Evolutionary conservation across 495 filamentous ascomycete species (phyloP).

Genomic region (Hapsidospora chrysogenum): DNA sequence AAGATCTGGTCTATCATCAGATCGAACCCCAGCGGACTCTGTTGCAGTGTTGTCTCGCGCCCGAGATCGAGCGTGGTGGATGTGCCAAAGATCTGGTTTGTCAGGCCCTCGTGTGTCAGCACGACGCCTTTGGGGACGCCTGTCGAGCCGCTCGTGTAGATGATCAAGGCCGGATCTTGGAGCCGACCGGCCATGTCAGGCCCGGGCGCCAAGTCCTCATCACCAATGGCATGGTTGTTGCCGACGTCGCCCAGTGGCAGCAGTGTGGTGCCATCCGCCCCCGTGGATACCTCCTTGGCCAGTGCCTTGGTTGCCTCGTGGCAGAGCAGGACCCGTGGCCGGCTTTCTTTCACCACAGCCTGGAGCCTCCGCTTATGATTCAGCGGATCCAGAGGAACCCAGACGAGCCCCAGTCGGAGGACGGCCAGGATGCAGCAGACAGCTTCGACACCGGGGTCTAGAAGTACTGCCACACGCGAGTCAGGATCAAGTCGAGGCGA

Average conservation of each 20-base stretch:
- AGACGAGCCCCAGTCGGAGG: slow-evolving; percentile 26
- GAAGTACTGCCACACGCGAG: slow-evolving; percentile 12
- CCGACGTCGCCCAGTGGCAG: no score
- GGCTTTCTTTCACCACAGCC: slow-evolving; percentile 3
- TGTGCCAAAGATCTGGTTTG: slow-evolving; percentile 7
- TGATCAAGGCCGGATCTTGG: slow-evolving; percentile 14
- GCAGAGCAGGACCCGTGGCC: slow-evolving; percentile 16
- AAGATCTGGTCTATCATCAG: slow-evolving; percentile 13
- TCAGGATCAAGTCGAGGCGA: slow-evolving; percentile 1
- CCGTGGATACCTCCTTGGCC: background rate
- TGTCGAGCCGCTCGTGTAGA: slow-evolving; percentile 32
- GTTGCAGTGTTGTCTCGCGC: slow-evolving; percentile 10
- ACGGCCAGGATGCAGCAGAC: slow-evolving; percentile 36
- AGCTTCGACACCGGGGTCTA: slow-evolving; percentile 22
- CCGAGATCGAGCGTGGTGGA: slow-evolving; percentile 4
- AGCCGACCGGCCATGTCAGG: background rate
- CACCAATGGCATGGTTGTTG: no score
- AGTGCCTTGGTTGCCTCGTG: slow-evolving; percentile 11
- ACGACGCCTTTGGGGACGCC: slow-evolving; percentile 29
- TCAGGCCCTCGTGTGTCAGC: slow-evolving; percentile 12
- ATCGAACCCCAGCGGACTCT: slow-evolving; percentile 15
- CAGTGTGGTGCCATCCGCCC: background rate
- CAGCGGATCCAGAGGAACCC: slow-evolving; percentile 34
- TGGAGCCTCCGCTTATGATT: slow-evolving; percentile 8
- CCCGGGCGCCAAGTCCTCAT: background rate